These are phyloP conservation scores for Apocynum venetum DNA, from an alignment of 257 asterid genomes.

Conservation along the genomic window DNA sequence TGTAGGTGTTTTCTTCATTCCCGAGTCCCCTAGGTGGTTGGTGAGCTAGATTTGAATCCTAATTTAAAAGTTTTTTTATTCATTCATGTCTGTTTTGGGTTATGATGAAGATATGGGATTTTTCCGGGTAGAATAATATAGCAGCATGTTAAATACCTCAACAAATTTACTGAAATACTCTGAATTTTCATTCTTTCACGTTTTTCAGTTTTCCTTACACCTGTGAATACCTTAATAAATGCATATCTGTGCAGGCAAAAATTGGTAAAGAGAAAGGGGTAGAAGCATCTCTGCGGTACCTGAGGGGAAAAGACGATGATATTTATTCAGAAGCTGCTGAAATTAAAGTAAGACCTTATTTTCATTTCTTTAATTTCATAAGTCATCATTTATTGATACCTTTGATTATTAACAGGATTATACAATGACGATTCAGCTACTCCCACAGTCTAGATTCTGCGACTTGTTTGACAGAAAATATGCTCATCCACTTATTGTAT, in stretches of 20 bases:
- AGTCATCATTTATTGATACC: neutral
- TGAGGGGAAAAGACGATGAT: conserved; percentile 32
- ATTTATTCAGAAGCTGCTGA: conserved; percentile 31
- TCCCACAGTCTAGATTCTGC: conserved; percentile 23
- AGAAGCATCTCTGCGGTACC: conserved; percentile 20
- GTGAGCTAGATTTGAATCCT: conserved; percentile 10
- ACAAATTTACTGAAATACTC: neutral
- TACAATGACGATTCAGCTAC: conserved; percentile 7
- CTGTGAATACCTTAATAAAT: neutral
- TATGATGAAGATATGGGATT: neutral
- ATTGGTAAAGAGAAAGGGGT: conserved; percentile 18
- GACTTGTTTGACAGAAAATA: conserved; percentile 29
- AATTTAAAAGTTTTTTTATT: neutral
- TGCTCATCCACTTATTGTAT: conserved; percentile 31
- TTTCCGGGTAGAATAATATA: neutral
- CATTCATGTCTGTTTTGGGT: neutral
- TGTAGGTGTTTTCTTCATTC: conserved; percentile 17
- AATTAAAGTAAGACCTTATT: conserved; percentile 19
- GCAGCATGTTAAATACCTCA: neutral
- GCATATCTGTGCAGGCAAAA: conserved; percentile 20
- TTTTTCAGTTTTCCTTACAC: neutral
- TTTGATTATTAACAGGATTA: conserved; percentile 20
- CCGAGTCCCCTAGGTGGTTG: conserved; percentile 31
- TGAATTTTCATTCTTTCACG: neutral
- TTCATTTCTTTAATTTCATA: neutral